phyloP scores from a whole-genome alignment of 2,329 filamentous ascomycete species.

The Drechslera avenae region DNA sequence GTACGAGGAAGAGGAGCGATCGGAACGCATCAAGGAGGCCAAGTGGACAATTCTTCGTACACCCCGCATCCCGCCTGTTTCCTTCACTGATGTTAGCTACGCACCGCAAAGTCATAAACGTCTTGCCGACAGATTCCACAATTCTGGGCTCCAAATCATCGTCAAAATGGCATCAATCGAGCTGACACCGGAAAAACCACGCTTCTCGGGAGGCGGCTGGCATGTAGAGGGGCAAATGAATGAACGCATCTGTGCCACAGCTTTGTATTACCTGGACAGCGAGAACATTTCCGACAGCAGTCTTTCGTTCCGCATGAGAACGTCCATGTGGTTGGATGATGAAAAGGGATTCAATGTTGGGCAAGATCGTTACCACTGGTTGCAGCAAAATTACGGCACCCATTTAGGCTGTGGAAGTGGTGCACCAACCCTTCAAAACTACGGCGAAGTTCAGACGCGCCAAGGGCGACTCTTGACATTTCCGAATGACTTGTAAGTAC shows the following conservation, averaged over 20 bases:
- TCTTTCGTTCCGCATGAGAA: conserved; percentile 31
- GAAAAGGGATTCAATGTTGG: conserved; percentile 12
- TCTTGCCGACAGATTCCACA: conserved; percentile 18
- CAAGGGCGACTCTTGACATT: conserved; percentile 61
- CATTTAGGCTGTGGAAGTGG: no score
- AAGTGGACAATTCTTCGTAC: no score
- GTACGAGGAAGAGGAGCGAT: no score
- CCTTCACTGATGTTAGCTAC: no score
- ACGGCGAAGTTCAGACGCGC: conserved; percentile 53
- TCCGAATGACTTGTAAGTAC: conserved; percentile 51
- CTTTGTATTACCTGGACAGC: conserved; percentile 65
- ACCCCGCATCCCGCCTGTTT: no score
- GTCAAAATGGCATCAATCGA: conserved; percentile 67
- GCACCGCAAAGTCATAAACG: conserved; percentile 9
- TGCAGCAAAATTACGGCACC: conserved; percentile 48
- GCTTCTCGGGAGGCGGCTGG: conserved; percentile 60
- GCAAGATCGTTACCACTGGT: conserved; percentile 20
- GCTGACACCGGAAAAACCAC: conserved; percentile 62
- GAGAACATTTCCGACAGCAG: conserved; percentile 61
- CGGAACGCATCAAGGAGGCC: no score
- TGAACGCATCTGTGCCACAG: conserved; percentile 67
- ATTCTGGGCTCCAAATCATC: conserved; percentile 61
- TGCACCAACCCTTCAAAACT: no score
- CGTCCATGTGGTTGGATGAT: conserved; percentile 7
- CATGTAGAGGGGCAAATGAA: conserved; percentile 60